Base-by-base conservation (phyloP, 1,139 yeast species). In the Candida glucosophila region DNA sequence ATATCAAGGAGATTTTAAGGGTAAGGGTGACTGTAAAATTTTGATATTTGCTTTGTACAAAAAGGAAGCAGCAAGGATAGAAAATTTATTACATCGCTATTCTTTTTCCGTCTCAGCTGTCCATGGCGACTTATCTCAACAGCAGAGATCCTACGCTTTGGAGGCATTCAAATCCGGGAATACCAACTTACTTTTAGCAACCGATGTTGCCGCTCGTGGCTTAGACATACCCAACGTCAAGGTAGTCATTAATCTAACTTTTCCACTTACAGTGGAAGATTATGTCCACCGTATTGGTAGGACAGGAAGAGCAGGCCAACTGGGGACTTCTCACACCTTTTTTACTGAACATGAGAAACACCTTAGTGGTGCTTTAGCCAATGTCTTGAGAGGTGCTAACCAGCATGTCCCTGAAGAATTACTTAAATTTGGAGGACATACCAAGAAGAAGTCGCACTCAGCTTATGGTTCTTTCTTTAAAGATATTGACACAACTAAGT, bases 161-260 rank as follows among this genome's bases (percentile, higher is more conserved):
- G 78, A 76, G 25, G 76, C 77, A 38, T 90, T 90, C 68, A 92
- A 92, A 56, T 53, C 67, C 17, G 98, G 98, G 22, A 68, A 68
- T 27, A 68, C 80, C 33, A 78, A 72, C 43, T 62, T 90, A 29
- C 59, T 90, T 49, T 67, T 90, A 43, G 99, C 99, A 19, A 90
- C 99, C 2, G 98, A 92, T 62, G 99, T 90, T 29, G 99, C 99
- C 23, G 98, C 98, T 18, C 75, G 99, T 62, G 99, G 99, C 35
- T 70, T 90, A 41, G 99, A 90, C 56, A 90, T 90, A 42, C 98
- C 99, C 26, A 85, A 92, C 42, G 99, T 90, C 39, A 90, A 88
- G 55, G 83, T 86, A 16, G 99, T 90, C 25, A 86, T 90, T 51
- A 90, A 90, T 54, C 67, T 92, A 54, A 90, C 98, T 4, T 90